Conservation (phyloP, 2,329 filamentous ascomycete genomes). For the Ascochyta lentis region DNA sequence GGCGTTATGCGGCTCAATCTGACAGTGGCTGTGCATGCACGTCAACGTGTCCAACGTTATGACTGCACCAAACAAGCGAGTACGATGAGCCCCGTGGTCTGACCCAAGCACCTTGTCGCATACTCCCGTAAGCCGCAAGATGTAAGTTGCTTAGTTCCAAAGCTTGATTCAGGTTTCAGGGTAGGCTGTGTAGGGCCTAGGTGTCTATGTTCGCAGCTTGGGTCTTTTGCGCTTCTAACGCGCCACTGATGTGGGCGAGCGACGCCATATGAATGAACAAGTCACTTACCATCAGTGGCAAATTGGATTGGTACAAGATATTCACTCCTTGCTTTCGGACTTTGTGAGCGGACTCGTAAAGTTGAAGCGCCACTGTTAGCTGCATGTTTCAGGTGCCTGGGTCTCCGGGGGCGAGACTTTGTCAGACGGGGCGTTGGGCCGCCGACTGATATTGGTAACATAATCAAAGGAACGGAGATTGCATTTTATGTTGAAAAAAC, state of each 20-base stretch:
- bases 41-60: neutral
- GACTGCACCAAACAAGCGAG: neutral
- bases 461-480: neutral
- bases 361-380: neutral
- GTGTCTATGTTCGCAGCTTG: neutral
- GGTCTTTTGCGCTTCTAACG: no score
- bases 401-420: neutral
- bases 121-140: neutral
- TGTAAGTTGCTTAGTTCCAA: neutral
- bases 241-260: no score
- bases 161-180: neutral
- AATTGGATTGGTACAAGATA: neutral
- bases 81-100: neutral
- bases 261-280: neutral
- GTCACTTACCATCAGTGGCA: no score
- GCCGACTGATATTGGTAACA: neutral
- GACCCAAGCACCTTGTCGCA: neutral
- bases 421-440: slow-evolving; percentile 10
- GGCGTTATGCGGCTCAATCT: no score
- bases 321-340: neutral
- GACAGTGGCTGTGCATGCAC: neutral
- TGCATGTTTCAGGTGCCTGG: slow-evolving; percentile 2
- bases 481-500: neutral
- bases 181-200: neutral
- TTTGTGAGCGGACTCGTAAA: neutral